Evolutionary conservation across 2,329 filamentous ascomycete genomes (phyloP), one percentile per base, ranked within the genome.

Genomic region (Diplodia intermedia): DNA sequence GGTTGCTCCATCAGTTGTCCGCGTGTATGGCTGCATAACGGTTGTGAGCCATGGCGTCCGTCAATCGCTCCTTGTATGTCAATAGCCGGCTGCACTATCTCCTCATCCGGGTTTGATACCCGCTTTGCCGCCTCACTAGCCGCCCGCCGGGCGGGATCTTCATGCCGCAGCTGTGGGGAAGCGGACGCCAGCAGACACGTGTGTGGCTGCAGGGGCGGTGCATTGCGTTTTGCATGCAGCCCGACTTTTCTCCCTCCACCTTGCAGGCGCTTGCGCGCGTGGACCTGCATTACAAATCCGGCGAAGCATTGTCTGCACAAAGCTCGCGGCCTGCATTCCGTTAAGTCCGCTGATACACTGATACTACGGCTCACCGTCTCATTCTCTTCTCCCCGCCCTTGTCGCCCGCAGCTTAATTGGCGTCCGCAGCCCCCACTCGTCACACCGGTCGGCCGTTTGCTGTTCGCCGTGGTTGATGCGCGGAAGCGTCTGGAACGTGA

Each of bases 41-140:
- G 31, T 33, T 33, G 31, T 33, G 31, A 33, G 23, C 23, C 23
- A 3, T 26, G 23, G 23, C 23, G 23, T 26, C 23, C 31, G 31
- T 33, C 9, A 33, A 36, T 36, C 18, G 12, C 15, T 1, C 52
- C 52, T 26, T 31, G 26, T 29, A 53, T 53, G 20, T 49, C 29
- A 18, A 11, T 36, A 36, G 8, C 31, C 26, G 7, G 26, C 53
- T 20, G 53, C 53, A 33, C 18, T 43, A 18, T 43, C 40, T 43
- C 18, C 29, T 29, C 56, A 23, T 33, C 57, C 26, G 20, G 12
- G 26, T 36, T 50, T 18, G 26, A 49, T 38, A 40, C 55, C 57
- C 40, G 26, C 57, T 29, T 62, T 62, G 50, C 40, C 57, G 57
- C 57, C 20, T 62, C 36, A 14, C 23, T 54, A 14, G 55, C 23